Percentiles rank a stretch among this genome's conserved stretches.
These are phyloP conservation scores for Aeminium ludgeri DNA, from an alignment of 495 filamentous ascomycete species.

Conservation along the genomic window DNA sequence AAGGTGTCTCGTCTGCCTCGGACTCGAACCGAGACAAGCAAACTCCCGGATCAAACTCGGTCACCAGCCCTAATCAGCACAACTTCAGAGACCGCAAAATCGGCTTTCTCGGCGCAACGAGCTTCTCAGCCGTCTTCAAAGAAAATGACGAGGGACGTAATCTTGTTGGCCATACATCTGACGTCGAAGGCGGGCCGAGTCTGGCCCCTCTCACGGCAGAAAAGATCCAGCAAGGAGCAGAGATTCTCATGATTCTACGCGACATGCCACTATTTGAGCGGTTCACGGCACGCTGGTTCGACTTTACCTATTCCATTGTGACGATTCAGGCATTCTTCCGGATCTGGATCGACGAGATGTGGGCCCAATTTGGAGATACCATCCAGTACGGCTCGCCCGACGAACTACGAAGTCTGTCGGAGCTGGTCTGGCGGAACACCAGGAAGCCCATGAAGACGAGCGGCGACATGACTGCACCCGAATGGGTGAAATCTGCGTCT, in stretches of 20 bases:
- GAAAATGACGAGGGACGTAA: slow-evolving; percentile 7
- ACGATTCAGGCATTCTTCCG: slow-evolving; percentile 20
- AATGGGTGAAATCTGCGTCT: slow-evolving; percentile 19
- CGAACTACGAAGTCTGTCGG: slow-evolving; percentile 16
- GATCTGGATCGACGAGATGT: slow-evolving; percentile 21
- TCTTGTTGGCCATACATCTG: neutral
- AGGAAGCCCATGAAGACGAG: slow-evolving; percentile 16
- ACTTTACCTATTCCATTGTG: slow-evolving; percentile 18
- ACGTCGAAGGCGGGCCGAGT: slow-evolving; percentile 2
- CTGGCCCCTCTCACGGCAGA: slow-evolving; percentile 10
- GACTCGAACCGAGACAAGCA: no score
- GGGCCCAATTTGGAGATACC: slow-evolving; percentile 17
- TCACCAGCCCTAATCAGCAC: neutral
- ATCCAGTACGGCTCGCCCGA: slow-evolving; percentile 15
- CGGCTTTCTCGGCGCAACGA: slow-evolving; percentile 16
- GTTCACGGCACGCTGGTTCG: slow-evolving; percentile 21
- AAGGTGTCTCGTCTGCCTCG: no score
- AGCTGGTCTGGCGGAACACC: slow-evolving; percentile 23
- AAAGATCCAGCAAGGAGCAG: slow-evolving; percentile 20
- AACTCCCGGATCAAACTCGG: no score
- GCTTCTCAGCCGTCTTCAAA: slow-evolving; percentile 14
- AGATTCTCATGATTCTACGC: slow-evolving; percentile 18
- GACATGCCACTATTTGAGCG: slow-evolving; percentile 18
- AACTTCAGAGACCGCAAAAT: slow-evolving; percentile 11
- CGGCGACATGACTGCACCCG: slow-evolving; percentile 16